Percentiles rank a stretch among this genome's conserved stretches.
Evolutionary conservation across 805 yeast species (phyloP).

Genomic region (Candida tallmaniae): DNA sequence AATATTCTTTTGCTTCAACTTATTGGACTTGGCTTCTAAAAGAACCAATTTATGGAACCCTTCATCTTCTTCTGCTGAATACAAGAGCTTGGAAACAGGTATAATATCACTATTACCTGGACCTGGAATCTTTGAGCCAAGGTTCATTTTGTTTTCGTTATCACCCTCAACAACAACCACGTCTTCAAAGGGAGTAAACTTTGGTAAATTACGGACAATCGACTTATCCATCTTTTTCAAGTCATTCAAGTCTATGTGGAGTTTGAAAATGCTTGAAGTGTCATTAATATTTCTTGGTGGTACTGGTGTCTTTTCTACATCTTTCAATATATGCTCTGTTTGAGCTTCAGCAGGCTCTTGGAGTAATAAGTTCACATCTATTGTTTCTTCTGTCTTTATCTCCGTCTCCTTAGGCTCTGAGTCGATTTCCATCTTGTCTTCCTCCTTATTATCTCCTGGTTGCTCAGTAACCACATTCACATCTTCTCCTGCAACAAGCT

Average conservation of each 20-base stretch:
- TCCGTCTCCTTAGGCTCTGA: slow-evolving; percentile 3
- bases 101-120: slow-evolving; percentile 34
- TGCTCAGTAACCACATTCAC: slow-evolving; percentile 3
- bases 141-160: slow-evolving; percentile 9
- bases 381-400: slow-evolving; percentile 15
- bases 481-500: slow-evolving; percentile 8
- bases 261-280: slow-evolving; percentile 38
- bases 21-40: slow-evolving; percentile 27
- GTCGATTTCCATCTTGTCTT: not conserved
- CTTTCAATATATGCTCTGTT: not conserved
- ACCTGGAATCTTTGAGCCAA: slow-evolving; percentile 16
- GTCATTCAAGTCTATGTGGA: slow-evolving; percentile 38
- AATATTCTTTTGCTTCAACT: slow-evolving; percentile 14
- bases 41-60: slow-evolving; percentile 57
- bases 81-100: slow-evolving; percentile 62
- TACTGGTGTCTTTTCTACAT: slow-evolving; percentile 1
- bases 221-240: slow-evolving; percentile 45
- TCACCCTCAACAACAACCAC: not conserved
- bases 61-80: slow-evolving; percentile 61
- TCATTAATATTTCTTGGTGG: slow-evolving; percentile 8
- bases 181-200: slow-evolving; percentile 45
- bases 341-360: slow-evolving; percentile 23
- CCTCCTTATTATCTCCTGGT: not conserved
- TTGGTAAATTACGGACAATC: slow-evolving; percentile 44
- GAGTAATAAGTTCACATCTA: slow-evolving; percentile 21